Evolutionary conservation across 495 filamentous ascomycete species (phyloP).

Genomic region (Viridothelium virens): DNA sequence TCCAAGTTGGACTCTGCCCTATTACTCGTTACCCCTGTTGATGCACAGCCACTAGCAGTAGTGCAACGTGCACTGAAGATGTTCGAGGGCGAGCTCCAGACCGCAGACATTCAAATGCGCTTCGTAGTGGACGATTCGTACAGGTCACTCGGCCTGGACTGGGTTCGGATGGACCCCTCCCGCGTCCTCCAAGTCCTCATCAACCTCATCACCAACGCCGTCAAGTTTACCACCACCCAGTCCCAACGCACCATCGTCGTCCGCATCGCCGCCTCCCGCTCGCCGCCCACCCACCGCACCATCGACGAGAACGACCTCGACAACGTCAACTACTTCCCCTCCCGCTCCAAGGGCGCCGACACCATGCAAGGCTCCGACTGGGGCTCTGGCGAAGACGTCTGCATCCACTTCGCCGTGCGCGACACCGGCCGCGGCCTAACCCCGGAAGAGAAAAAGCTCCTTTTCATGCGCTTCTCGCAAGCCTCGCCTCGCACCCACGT

Average conservation of each 20-base stretch:
- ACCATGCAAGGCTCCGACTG: slow-evolving; percentile 51
- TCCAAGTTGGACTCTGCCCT: slow-evolving; percentile 77
- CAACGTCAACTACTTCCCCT: slow-evolving; percentile 37
- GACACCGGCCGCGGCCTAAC: slow-evolving; percentile 74
- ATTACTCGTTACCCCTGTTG: slow-evolving; percentile 58
- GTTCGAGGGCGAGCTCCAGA: slow-evolving; percentile 62
- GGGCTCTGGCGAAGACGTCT: slow-evolving; percentile 60
- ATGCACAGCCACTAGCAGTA: slow-evolving; percentile 57
- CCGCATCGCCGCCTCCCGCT: slow-evolving; percentile 57
- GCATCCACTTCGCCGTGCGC: slow-evolving; percentile 64
- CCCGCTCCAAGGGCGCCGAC: slow-evolving; percentile 36
- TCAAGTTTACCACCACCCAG: slow-evolving; percentile 43
- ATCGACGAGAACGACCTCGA: slow-evolving; percentile 32
- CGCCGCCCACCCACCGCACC: slow-evolving; percentile 33
- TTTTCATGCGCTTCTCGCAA: slow-evolving; percentile 79
- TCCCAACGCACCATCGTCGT: slow-evolving; percentile 57
- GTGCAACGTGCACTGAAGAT: slow-evolving; percentile 62
- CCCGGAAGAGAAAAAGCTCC: slow-evolving; percentile 60
- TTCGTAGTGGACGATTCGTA: slow-evolving; percentile 54
- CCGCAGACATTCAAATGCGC: slow-evolving; percentile 57
- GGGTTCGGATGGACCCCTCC: slow-evolving; percentile 62
- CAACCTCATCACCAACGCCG: slow-evolving; percentile 44
- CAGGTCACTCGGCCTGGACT: slow-evolving; percentile 49
- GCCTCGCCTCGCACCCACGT: slow-evolving; percentile 70
- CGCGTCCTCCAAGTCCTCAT: slow-evolving; percentile 62